Conservation (phyloP, 176 grass and related monocot genomes). For the Ampelocalamus luodianensis region DNA sequence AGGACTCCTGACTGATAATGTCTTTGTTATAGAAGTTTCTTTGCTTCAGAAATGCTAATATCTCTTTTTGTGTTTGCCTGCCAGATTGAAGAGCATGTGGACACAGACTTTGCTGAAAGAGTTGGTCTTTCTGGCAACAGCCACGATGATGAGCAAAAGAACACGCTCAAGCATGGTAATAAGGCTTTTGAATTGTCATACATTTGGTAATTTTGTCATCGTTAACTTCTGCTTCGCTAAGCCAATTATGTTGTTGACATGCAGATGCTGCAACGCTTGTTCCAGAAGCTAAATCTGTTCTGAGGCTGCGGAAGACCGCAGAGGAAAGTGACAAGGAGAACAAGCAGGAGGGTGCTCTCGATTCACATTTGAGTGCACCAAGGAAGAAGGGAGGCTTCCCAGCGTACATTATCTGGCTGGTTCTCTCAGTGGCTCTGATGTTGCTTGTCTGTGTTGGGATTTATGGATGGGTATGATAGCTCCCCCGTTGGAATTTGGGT, state of each 20-base stretch:
- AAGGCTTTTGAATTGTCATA: constrained; percentile 12
- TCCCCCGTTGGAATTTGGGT: neutral
- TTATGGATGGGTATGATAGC: constrained; percentile 39
- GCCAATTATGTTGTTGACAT: constrained; percentile 25
- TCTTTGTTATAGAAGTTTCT: neutral
- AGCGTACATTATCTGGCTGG: constrained; percentile 47
- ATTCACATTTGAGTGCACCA: constrained; percentile 16
- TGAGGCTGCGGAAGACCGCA: constrained; percentile 45
- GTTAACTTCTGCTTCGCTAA: constrained; percentile 9
- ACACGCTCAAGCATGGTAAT: constrained; percentile 63
- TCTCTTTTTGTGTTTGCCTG: neutral
- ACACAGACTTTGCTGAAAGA: constrained; percentile 29
- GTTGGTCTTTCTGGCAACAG: neutral
- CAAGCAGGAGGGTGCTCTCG: constrained; percentile 30
- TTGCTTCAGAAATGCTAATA: constrained; percentile 4
- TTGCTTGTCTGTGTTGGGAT: constrained; percentile 51
- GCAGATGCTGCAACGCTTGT: constrained; percentile 32
- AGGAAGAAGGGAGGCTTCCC: constrained; percentile 31
- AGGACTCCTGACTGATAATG: neutral
- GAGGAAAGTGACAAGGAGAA: constrained; percentile 41
- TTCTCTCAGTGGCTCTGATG: constrained; percentile 50
- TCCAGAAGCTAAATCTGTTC: constrained; percentile 49
- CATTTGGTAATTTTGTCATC: constrained; percentile 27
- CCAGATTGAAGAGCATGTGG: constrained; percentile 55
- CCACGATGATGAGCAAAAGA: constrained; percentile 43